Conservation (phyloP, 2,329 filamentous ascomycete genomes). For the Colletotrichum cereale region DNA sequence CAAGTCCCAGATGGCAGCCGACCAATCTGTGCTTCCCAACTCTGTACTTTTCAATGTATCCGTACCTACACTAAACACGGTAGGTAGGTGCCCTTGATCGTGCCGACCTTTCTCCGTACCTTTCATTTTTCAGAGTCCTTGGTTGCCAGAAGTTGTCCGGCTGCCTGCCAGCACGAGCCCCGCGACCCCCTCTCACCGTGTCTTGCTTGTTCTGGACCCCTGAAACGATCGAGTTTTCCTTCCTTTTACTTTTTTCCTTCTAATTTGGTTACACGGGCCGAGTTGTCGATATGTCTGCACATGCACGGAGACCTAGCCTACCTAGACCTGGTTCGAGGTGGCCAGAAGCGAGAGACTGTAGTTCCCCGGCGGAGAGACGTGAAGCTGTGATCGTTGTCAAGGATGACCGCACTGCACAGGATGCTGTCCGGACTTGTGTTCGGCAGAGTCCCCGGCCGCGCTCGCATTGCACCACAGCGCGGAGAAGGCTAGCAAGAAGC, state of each 20-base stretch:
- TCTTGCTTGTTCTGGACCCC: slow-evolving; percentile 39
- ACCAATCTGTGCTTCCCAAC: slow-evolving; percentile 29
- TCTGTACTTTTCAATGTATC: not conserved
- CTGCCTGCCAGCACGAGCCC: slow-evolving; percentile 31
- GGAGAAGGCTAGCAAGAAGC: slow-evolving; percentile 20
- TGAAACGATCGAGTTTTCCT: slow-evolving; percentile 39
- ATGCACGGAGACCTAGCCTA: not conserved
- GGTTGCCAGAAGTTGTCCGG: slow-evolving; percentile 29
- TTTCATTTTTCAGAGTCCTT: slow-evolving; percentile 18
- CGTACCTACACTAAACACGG: no score
- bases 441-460: not conserved
- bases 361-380: not conserved
- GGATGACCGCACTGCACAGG: not conserved
- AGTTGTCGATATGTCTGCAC: slow-evolving; percentile 13
- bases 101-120: not conserved
- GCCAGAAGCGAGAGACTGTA: slow-evolving; percentile 17
- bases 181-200: slow-evolving; percentile 20
- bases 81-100: not conserved
- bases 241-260: slow-evolving; percentile 19
- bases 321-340: slow-evolving; percentile 4
- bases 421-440: not conserved
- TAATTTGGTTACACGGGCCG: slow-evolving; percentile 20
- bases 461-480: slow-evolving; percentile 27
- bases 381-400: slow-evolving; percentile 7
- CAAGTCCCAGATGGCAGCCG: slow-evolving; percentile 25